Base-by-base conservation (phyloP, 352 stramenopile species). In the Phytophthora europaea region DNA sequence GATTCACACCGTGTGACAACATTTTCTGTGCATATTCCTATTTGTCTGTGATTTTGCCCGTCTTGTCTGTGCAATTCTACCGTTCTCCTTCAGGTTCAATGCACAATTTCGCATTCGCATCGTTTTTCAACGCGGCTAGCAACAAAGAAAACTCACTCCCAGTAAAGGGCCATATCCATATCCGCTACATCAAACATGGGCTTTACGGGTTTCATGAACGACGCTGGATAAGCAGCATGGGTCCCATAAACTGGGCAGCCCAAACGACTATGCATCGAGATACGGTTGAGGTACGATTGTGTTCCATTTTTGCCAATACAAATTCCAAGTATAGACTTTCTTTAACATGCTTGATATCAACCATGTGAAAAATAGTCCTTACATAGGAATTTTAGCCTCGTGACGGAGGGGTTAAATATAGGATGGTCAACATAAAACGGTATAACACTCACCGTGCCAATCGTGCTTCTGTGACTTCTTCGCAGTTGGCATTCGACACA, bases 351-450 rank as follows among this genome's bases (percentile, higher is more conserved):
- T 54, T 54, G 48, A 54, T 54, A 54, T 54, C 48, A 54, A 54
- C 20, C 48, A 54, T 54, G 48, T 54, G 48, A 54, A 54, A 54
- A 54, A 54, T 54, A 54, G 48, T 54, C 48, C 48, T 20, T 54
- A 10, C 18, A 22, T 31, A 54, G 7, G 3, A 54, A 31, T 13
- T n/a, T 31, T 31, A 6, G 16, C 22, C 48, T 54, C 48, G 48
- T 40, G 8, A 40, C 34, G 34, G 34, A 40, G 34, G 8, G 34
- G 34, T 40, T 40, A 40, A 28, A n/a, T n/a, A n/a, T n/a, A n/a
- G n/a, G n/a, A n/a, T n/a, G n/a, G n/a, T n/a, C n/a, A n/a, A n/a
- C n/a, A n/a, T n/a, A n/a, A n/a, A n/a, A n/a, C n/a, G n/a, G n/a
- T n/a, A n/a, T n/a, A n/a, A n/a, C n/a, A n/a, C n/a, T n/a, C n/a